Evolutionary conservation across 2,329 filamentous ascomycete species (phyloP).

Genomic region (Mycosphaerella sp.): DNA sequence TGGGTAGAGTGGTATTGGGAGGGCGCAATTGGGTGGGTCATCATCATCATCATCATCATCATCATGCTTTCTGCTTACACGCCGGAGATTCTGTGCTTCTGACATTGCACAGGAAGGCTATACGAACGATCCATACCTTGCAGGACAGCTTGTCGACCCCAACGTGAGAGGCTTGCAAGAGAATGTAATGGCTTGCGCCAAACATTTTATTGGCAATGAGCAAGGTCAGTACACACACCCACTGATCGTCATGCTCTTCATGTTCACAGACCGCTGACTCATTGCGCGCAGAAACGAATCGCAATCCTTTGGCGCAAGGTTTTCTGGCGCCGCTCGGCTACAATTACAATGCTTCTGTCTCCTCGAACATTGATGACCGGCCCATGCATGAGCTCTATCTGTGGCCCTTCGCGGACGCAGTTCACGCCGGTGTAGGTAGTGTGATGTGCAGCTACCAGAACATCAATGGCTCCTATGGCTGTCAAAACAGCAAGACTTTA

Average conservation of each 20-base stretch:
- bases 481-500: slow-evolving; percentile 61
- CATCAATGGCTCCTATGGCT: slow-evolving; percentile 49
- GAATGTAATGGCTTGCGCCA: slow-evolving; percentile 36
- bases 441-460: slow-evolving; percentile 73
- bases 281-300: slow-evolving; percentile 22
- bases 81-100: neutral
- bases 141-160: slow-evolving; percentile 22
- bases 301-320: slow-evolving; percentile 20
- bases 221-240: slow-evolving; percentile 13
- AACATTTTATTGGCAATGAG: slow-evolving; percentile 25
- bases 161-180: slow-evolving; percentile 28
- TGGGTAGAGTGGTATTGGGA: slow-evolving; percentile 29
- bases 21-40: slow-evolving; percentile 30
- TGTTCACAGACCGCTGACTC: neutral
- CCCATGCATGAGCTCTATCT: slow-evolving; percentile 46
- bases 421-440: slow-evolving; percentile 65
- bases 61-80: slow-evolving; percentile 9
- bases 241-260: neutral
- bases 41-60: neutral
- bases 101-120: slow-evolving; percentile 43
- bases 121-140: slow-evolving; percentile 51
- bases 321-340: slow-evolving; percentile 18
- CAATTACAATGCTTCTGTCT: slow-evolving; percentile 36
- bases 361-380: slow-evolving; percentile 35
- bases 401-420: slow-evolving; percentile 63